Conservation (phyloP, 768 basidiomycete species). For the Amanita phalloides region DNA sequence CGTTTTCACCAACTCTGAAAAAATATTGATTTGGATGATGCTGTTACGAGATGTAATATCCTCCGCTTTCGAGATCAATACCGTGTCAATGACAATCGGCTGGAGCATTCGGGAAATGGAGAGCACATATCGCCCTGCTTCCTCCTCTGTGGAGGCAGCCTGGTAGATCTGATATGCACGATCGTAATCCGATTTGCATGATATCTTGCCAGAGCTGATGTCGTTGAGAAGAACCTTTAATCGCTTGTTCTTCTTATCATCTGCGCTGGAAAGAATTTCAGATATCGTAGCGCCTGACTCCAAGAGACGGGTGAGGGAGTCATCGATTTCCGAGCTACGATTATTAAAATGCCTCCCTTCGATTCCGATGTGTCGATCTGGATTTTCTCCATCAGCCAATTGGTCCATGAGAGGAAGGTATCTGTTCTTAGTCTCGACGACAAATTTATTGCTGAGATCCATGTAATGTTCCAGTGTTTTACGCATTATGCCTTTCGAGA, state of each 20-base stretch:
- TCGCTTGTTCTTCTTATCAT: not conserved
- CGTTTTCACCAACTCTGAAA: conserved; percentile 8
- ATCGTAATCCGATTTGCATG: not conserved
- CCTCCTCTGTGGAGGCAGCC: not conserved
- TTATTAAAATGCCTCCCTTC: too few species aligned
- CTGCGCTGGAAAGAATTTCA: not conserved
- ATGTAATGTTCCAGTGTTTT: too few species aligned
- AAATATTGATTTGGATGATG: not conserved
- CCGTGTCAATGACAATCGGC: not conserved
- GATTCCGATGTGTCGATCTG: too few species aligned
- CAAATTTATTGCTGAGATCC: too few species aligned
- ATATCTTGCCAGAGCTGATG: not conserved
- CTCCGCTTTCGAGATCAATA: too few species aligned
- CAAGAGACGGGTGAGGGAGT: too few species aligned
- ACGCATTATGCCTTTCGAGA: too few species aligned
- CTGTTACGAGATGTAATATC: not conserved
- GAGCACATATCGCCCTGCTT: not conserved
- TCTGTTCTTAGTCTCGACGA: too few species aligned
- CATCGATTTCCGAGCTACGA: too few species aligned
- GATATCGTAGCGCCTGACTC: too few species aligned
- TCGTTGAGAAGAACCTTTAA: not conserved
- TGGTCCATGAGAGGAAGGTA: too few species aligned
- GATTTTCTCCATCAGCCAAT: too few species aligned
- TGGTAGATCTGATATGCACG: not conserved
- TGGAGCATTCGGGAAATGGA: not conserved